These are phyloP conservation scores for Aureobasidium leucospermi DNA, from an alignment of 2,329 filamentous ascomycete genomes.

Conservation along the genomic window DNA sequence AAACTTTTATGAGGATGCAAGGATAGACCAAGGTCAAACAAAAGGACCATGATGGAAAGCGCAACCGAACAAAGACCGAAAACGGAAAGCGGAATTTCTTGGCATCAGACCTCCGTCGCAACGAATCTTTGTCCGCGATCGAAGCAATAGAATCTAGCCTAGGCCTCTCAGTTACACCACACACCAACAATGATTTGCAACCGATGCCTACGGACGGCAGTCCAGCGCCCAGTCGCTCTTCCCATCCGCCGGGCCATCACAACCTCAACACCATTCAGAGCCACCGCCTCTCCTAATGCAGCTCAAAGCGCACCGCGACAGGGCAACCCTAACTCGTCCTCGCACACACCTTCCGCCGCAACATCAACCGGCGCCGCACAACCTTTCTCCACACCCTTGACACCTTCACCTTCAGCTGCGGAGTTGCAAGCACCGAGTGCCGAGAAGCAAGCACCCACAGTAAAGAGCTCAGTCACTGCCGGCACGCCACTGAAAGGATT, in stretches of 20 bases:
- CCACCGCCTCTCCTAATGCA: conserved; percentile 22
- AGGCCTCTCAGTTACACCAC: neutral
- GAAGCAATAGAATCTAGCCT: neutral
- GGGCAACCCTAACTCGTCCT: conserved; percentile 9
- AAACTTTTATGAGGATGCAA: too few relatives aligned
- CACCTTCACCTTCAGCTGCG: conserved; percentile 22
- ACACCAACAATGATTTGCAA: conserved; percentile 32
- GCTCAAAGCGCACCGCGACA: conserved; percentile 25
- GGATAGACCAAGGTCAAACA: neutral
- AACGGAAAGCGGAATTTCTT: neutral
- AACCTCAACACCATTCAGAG: conserved; percentile 16
- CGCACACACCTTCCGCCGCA: conserved; percentile 27
- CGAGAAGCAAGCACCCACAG: conserved; percentile 24
- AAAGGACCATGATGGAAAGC: conserved; percentile 1
- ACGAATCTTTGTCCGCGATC: conserved; percentile 8
- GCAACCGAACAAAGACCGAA: conserved; percentile 15
- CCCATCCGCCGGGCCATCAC: neutral
- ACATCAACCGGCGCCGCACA: conserved; percentile 40
- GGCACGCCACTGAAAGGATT: conserved; percentile 67
- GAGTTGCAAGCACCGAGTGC: conserved; percentile 23
- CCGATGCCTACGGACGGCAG: conserved; percentile 29
- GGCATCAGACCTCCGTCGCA: neutral
- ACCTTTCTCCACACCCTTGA: conserved; percentile 36
- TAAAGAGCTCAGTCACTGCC: conserved; percentile 47
- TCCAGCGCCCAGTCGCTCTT: conserved; percentile 20